Conservation (phyloP, 768 basidiomycete genomes). For the Gelatoporia subvermispora region DNA sequence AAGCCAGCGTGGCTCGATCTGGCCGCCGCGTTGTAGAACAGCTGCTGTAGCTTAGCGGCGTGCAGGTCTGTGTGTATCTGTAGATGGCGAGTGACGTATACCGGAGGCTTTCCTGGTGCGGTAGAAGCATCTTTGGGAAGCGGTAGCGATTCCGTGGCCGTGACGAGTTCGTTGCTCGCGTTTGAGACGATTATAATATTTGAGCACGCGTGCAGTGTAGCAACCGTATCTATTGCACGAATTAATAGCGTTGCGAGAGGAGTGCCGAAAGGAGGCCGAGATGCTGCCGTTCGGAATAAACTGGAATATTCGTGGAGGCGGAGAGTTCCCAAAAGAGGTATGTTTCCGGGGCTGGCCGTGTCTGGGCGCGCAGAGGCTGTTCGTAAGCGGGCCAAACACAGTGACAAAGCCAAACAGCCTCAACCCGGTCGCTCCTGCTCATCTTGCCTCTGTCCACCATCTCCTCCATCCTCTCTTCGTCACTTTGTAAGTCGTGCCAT, state of each 20-base stretch:
- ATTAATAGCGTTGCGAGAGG: too few species aligned
- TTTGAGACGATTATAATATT: too few species aligned
- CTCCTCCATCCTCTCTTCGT: slow-evolving; percentile 10
- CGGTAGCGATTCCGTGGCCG: too few species aligned
- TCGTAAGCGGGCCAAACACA: slow-evolving; percentile 19
- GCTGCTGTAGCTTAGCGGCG: slow-evolving; percentile 8
- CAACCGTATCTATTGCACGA: too few species aligned
- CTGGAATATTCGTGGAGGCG: background rate
- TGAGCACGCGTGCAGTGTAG: too few species aligned
- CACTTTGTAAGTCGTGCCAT: slow-evolving; percentile 2
- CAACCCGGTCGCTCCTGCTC: slow-evolving; percentile 4
- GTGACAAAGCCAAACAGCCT: slow-evolving; percentile 16
- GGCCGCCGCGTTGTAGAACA: slow-evolving; percentile 12
- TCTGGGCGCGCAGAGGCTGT: slow-evolving; percentile 4
- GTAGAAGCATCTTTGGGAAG: too few species aligned
- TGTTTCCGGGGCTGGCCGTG: slow-evolving; percentile 11
- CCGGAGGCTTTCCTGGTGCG: too few species aligned
- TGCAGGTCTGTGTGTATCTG: too few species aligned
- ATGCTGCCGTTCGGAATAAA: background rate
- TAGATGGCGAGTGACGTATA: too few species aligned
- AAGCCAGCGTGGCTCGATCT: background rate
- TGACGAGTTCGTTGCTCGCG: too few species aligned
- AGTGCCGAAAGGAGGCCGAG: too few species aligned
- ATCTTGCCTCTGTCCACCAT: slow-evolving; percentile 20
- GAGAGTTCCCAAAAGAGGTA: slow-evolving; percentile 1